Conservation (phyloP, 164 flowering plant genomes). For the Euptelea pleiosperma region DNA sequence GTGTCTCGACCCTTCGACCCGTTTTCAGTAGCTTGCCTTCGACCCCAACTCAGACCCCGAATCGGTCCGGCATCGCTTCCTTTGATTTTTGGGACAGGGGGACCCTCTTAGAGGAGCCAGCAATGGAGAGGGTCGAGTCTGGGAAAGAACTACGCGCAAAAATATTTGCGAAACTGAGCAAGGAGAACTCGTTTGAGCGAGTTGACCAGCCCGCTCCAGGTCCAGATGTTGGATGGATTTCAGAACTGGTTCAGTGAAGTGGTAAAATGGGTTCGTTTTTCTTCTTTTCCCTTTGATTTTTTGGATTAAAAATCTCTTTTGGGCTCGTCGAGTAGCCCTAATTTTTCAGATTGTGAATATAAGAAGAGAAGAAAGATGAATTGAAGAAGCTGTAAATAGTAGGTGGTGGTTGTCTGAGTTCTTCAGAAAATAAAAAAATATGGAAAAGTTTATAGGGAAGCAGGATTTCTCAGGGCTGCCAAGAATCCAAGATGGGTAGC, state of each 20-base stretch:
- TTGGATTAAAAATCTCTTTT: too few relatives aligned
- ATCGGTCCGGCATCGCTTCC: slow-evolving; percentile 28
- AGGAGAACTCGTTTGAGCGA: slow-evolving; percentile 45
- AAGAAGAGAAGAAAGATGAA: too few relatives aligned
- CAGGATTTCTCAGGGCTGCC: too few relatives aligned
- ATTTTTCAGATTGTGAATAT: too few relatives aligned
- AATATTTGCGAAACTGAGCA: slow-evolving; percentile 61
- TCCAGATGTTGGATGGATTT: slow-evolving; percentile 29
- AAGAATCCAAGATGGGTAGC: too few relatives aligned
- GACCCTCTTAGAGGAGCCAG: slow-evolving; percentile 39
- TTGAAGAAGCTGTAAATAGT: too few relatives aligned
- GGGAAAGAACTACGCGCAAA: slow-evolving; percentile 51
- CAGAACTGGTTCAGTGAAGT: slow-evolving; percentile 24
- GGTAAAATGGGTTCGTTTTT: too few relatives aligned
- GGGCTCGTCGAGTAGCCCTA: too few relatives aligned
- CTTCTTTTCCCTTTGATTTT: too few relatives aligned
- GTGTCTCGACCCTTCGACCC: slow-evolving; percentile 17
- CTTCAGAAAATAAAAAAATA: too few relatives aligned
- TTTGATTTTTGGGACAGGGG: slow-evolving; percentile 21
- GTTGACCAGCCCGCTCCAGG: slow-evolving; percentile 13
- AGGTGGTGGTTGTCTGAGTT: too few relatives aligned
- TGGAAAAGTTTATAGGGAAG: too few relatives aligned
- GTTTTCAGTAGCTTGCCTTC: slow-evolving; percentile 39
- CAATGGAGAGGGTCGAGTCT: slow-evolving; percentile 68
- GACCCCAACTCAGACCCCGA: slow-evolving; percentile 35